Evolutionary conservation across 148 eudicot species (phyloP), one percentile per base, ranked within the genome.

Genomic region (Fagopyrum homotropicum): DNA sequence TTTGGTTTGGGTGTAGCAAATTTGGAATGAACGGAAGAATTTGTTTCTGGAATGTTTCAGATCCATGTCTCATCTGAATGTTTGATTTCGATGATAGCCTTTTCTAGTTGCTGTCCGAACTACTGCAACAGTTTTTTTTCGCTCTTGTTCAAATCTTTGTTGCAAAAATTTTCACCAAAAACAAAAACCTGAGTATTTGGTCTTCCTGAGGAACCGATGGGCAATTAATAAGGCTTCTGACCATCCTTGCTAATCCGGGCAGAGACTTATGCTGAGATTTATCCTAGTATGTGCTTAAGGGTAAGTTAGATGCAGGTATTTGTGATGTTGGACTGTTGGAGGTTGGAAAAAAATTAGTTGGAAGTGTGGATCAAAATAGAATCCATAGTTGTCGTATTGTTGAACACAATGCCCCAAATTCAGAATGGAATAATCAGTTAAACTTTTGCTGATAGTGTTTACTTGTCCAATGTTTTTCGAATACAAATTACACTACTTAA

Each of bases 271-370:
- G 17, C 6, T 57, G 5, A n/a, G 9, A 56, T 56, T 15, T 1
- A n/a, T 56, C 5, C 61, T 56, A n/a, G 26, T 56, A 56, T 8
- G 8, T 2, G 2, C 11, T 3, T 57, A 57, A 10, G 35, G 2
- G 8, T 57, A 1, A 3, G 43, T 40, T 61, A 61, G 68, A 61
- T 4, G 22, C 10, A 26, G 43, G 29, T 61, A 4, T 6, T 61
- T 60, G 68, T 60, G 43, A 60, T 60, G 68, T 10, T 26, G 66
- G 40, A 60, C 40, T 11, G 7, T 61, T 61, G 69, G 69, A 61
- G 44, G 15, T 61, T 61, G 43, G 69, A 10, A 5, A 9, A 61
- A 61, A 3, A 15, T 61, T 30, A 61, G 44, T 61, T 26, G 43
- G 68, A 61, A 29, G 6, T 30, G 9, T 26, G 22, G 69, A 26